These are phyloP conservation scores for Chytridiales sp. DNA, from an alignment of 371 early-diverging fungal genomes.

Conservation along the genomic window DNA sequence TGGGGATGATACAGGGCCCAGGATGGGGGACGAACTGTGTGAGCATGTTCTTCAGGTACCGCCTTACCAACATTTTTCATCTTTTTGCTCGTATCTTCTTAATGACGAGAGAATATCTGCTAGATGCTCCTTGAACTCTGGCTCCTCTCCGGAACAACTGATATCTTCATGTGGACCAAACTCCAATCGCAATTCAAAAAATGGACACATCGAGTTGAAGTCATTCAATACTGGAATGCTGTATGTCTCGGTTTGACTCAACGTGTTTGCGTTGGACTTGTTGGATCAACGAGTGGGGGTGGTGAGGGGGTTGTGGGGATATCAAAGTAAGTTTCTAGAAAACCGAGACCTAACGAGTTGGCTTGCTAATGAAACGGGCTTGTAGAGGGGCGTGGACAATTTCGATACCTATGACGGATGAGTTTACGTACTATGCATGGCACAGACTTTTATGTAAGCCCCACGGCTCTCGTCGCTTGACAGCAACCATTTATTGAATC, in stretches of 20 bases:
- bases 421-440: conserved; percentile 73
- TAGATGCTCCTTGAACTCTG: conserved; percentile 71
- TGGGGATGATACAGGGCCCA: conserved; percentile 28
- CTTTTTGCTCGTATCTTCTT: no score
- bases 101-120: no score
- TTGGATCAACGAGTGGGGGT: no score
- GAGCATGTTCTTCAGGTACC: conserved; percentile 67
- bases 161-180: conserved; percentile 74
- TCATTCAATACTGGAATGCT: conserved; percentile 71
- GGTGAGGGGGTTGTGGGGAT: no score
- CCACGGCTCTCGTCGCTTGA: not conserved
- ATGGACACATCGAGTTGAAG: conserved; percentile 72
- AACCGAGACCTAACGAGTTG: conserved; percentile 41
- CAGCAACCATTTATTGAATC: not conserved
- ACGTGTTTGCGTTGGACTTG: no score
- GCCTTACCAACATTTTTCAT: conserved; percentile 37
- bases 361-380: conserved; percentile 4
- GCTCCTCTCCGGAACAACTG: conserved; percentile 63
- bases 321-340: conserved; percentile 58
- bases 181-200: conserved; percentile 48
- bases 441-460: conserved; percentile 60
- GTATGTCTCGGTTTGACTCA: conserved; percentile 60
- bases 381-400: conserved; percentile 35
- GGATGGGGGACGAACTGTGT: conserved; percentile 76
- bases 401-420: conserved; percentile 63